Evolutionary conservation across 169 alveolate genomes (phyloP).

Genomic region (Plasmodium sp.): DNA sequence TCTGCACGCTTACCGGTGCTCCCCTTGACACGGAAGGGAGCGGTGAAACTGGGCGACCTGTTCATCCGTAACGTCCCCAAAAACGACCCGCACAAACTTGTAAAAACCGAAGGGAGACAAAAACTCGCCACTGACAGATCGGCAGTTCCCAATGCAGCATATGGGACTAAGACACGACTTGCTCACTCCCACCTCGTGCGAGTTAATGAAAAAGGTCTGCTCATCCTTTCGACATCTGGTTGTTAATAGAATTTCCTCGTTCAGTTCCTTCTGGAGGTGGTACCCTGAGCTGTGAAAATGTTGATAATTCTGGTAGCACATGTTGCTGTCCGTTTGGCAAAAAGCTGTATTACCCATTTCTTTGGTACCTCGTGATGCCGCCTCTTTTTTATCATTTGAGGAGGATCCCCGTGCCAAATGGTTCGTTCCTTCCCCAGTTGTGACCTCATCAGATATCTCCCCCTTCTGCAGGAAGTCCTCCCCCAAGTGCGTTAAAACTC

Average conservation of each 20-base stretch:
- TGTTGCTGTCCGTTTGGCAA: not conserved
- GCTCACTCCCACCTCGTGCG: slow-evolving; percentile 35
- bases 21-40: slow-evolving; percentile 3
- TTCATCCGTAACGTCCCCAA: slow-evolving; percentile 45
- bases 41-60: slow-evolving; percentile 15
- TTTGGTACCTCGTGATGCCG: not conserved
- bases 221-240: slow-evolving; percentile 33
- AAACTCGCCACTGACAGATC: slow-evolving; percentile 37
- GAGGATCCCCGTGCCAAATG: not conserved
- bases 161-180: slow-evolving; percentile 40
- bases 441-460: not conserved
- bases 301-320: slow-evolving; percentile 2
- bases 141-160: slow-evolving; percentile 60
- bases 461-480: not conserved
- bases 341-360: not conserved
- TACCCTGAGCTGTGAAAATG: slow-evolving; percentile 38
- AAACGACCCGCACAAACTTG: slow-evolving; percentile 49
- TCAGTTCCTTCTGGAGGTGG: not conserved
- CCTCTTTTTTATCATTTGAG: not conserved
- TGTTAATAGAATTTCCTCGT: slow-evolving; percentile 44
- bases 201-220: slow-evolving; percentile 51
- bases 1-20: not conserved
- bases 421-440: not conserved
- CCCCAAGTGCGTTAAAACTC: slow-evolving; percentile 20
- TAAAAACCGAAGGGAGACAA: slow-evolving; percentile 54